These are phyloP conservation scores for Solanum pinnatisectum DNA, from an alignment of 257 asterid species.

Conservation along the genomic window DNA sequence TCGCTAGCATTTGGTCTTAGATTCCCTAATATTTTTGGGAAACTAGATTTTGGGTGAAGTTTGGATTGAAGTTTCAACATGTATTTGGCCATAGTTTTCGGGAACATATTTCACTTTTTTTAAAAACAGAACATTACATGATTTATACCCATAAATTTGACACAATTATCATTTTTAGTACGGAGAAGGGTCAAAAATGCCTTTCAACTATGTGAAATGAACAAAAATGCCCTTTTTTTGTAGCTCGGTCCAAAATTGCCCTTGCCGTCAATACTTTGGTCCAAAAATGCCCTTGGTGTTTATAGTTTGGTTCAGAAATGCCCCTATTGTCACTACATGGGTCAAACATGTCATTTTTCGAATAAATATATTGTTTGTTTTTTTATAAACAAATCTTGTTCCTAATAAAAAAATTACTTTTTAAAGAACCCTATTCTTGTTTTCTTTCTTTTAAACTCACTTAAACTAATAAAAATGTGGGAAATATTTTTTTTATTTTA, in stretches of 20 bases:
- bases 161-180: neutral
- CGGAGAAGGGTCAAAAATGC: neutral
- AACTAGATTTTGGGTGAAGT: neutral
- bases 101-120: neutral
- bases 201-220: neutral
- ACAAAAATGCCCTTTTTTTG: neutral
- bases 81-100: neutral
- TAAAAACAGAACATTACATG: neutral
- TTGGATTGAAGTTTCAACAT: neutral
- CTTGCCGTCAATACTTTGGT: neutral
- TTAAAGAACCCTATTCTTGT: neutral
- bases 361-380: too few relatives aligned
- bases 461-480: neutral
- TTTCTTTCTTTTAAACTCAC: neutral
- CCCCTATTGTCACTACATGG: neutral
- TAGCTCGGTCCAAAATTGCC: neutral
- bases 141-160: neutral
- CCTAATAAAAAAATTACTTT: neutral
- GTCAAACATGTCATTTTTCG: neutral
- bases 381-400: neutral
- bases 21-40: neutral
- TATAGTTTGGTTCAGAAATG: neutral
- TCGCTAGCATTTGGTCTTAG: neutral
- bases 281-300: too few relatives aligned
- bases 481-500: too few relatives aligned